A percentile compares a stretch with the other conserved stretches of the same genome.
Conservation (phyloP, 345 rosid genomes). For the Populus euphratica region DNA sequence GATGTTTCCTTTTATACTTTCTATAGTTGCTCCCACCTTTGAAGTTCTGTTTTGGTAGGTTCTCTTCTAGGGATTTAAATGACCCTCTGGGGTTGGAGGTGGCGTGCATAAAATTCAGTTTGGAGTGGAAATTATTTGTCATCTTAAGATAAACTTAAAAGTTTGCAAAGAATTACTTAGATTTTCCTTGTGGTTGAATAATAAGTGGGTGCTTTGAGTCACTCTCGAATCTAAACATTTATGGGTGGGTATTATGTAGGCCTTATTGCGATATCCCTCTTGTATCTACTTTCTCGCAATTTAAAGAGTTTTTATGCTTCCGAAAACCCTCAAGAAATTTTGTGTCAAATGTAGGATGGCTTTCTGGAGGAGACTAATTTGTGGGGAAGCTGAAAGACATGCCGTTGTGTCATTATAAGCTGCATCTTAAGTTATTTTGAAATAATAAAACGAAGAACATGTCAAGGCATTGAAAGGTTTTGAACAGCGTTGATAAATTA, state of each 20-base stretch:
- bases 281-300: not conserved
- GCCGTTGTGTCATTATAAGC: not conserved
- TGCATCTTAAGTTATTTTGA: constrained; percentile 9
- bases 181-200: not conserved
- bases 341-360: constrained; percentile 6
- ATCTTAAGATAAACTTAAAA: not conserved
- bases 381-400: constrained; percentile 2
- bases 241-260: not conserved
- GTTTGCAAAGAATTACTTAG: not conserved
- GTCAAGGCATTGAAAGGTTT: not conserved
- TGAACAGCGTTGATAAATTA: not conserved
- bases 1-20: not conserved
- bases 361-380: not conserved
- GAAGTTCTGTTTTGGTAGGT: not conserved
- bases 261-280: not conserved
- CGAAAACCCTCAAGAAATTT: not conserved
- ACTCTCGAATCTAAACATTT: not conserved
- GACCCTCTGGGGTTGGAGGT: not conserved
- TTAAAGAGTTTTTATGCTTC: not conserved
- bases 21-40: not conserved
- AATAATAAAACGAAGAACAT: not conserved
- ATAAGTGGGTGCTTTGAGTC: not conserved
- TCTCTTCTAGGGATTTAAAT: too few species aligned
- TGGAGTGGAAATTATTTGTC: not conserved
- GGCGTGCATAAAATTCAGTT: not conserved